Conservation (phyloP, 176 grass and related monocot species). For the Cymbopogon citratus region DNA sequence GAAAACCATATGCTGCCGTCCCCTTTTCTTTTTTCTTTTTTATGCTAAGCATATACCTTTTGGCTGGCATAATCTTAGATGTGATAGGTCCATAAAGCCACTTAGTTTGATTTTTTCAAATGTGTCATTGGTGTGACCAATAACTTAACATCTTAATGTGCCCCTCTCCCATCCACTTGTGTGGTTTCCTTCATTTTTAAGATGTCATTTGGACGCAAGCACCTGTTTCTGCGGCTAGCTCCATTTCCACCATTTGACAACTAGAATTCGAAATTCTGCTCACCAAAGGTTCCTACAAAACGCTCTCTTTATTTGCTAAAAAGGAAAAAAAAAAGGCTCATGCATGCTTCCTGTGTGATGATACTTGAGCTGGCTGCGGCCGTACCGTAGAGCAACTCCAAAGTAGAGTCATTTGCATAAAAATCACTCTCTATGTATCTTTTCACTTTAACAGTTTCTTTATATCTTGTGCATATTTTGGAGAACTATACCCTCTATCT, state of each 20-base stretch:
- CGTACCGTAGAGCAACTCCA: too few species aligned
- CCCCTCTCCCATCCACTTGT: not conserved
- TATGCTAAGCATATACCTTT: not conserved
- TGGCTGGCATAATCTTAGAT: not conserved
- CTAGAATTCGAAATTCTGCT: not conserved
- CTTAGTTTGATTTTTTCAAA: conserved; percentile 22
- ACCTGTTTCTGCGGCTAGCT: conserved; percentile 19
- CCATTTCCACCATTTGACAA: not conserved
- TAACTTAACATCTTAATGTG: not conserved
- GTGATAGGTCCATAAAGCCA: not conserved
- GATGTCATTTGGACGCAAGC: not conserved
- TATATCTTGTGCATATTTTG: too few species aligned
- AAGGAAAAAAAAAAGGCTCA: too few species aligned
- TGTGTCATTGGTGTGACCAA: not conserved
- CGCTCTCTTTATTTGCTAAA: too few species aligned
- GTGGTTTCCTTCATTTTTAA: not conserved
- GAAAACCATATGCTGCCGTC: not conserved
- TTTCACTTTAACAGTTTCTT: too few species aligned
- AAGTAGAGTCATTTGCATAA: too few species aligned
- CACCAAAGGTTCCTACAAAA: not conserved
- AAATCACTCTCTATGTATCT: too few species aligned
- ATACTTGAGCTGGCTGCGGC: too few species aligned
- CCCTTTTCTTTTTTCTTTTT: not conserved
- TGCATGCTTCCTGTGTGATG: too few species aligned
- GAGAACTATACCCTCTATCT: too few species aligned